A percentile compares a stretch with the other conserved stretches of the same genome.
phyloP scores from a whole-genome alignment of 2,329 filamentous ascomycete species.

The Apiospora phragmitis region DNA sequence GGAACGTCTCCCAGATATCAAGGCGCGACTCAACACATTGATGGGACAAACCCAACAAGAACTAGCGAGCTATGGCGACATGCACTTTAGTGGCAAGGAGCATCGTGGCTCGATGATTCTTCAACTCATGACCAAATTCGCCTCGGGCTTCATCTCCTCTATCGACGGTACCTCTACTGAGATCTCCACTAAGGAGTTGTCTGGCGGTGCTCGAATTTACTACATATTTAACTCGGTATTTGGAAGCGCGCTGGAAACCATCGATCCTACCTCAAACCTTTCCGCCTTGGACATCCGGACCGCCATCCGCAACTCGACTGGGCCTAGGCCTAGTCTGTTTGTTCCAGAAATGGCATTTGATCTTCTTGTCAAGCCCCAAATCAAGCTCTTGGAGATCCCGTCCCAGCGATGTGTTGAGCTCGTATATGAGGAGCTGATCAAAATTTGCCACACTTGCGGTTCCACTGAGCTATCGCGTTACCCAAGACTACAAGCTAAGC shows the following conservation, averaged over 20 bases:
- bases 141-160: constrained; percentile 95
- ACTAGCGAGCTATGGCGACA: constrained; percentile 95
- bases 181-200: constrained; percentile 97
- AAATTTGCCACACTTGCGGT: constrained; percentile 98
- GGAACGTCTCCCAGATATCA: constrained; percentile 94
- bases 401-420: constrained; percentile 96
- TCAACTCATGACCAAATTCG: constrained; percentile 97
- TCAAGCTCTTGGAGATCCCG: constrained; percentile 92
- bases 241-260: constrained; percentile 91
- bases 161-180: constrained; percentile 98
- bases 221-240: constrained; percentile 99
- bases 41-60: constrained; percentile 99
- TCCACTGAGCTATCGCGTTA: constrained; percentile 91
- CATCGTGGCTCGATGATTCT: constrained; percentile 93
- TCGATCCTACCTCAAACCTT: constrained; percentile 94
- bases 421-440: constrained; percentile 98
- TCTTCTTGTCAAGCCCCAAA: constrained; percentile 95
- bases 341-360: constrained; percentile 98
- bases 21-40: constrained; percentile 92
- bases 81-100: constrained; percentile 96
- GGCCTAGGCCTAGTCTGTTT: constrained; percentile 91
- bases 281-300: constrained; percentile 94
- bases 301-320: constrained; percentile 96
- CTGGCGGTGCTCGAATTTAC: constrained; percentile 92
- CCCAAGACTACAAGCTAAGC: constrained; percentile 89